Evolutionary conservation across 495 filamentous ascomycete species (phyloP).

Genomic region (Penicillium taxi): DNA sequence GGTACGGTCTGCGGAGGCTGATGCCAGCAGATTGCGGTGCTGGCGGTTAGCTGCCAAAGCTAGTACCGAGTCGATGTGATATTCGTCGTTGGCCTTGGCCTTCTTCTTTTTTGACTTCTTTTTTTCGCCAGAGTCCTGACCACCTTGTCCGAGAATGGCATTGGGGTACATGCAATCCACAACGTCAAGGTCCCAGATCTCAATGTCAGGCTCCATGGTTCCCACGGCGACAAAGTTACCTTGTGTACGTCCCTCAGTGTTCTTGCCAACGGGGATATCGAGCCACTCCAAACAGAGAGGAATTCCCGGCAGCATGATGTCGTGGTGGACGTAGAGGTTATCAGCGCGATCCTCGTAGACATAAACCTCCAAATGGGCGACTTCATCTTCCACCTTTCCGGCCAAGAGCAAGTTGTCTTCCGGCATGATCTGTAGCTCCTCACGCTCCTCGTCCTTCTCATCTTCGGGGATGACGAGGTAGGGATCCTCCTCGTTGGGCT

Average conservation of each 20-base stretch:
- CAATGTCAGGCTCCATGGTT: slow-evolving; percentile 97
- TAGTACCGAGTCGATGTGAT: slow-evolving; percentile 90
- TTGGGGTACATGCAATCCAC: slow-evolving; percentile 97
- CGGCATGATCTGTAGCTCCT: slow-evolving; percentile 86
- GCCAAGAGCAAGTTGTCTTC: slow-evolving; percentile 89
- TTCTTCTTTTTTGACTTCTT: slow-evolving; percentile 76
- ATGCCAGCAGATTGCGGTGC: slow-evolving; percentile 92
- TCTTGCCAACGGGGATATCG: slow-evolving; percentile 72
- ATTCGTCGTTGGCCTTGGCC: slow-evolving; percentile 79
- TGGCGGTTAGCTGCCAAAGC: slow-evolving; percentile 84
- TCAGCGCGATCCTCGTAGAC: slow-evolving; percentile 91
- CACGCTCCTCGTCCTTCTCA: slow-evolving; percentile 79
- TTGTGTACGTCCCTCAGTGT: slow-evolving; percentile 41
- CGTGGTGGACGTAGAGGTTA: slow-evolving; percentile 98
- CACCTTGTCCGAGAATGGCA: slow-evolving; percentile 85
- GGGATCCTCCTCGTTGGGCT: slow-evolving; percentile 85
- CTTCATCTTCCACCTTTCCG: slow-evolving; percentile 91
- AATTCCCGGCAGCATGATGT: slow-evolving; percentile 98
- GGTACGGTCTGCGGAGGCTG: slow-evolving; percentile 90
- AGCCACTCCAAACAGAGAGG: slow-evolving; percentile 95
- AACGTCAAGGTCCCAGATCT: slow-evolving; percentile 94
- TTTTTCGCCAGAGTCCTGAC: slow-evolving; percentile 41
- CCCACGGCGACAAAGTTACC: slow-evolving; percentile 92
- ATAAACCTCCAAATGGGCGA: slow-evolving; percentile 93
- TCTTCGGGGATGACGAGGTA: slow-evolving; percentile 79